Base-by-base conservation (phyloP, 768 basidiomycete species). In the Tremella mesenterica region DNA sequence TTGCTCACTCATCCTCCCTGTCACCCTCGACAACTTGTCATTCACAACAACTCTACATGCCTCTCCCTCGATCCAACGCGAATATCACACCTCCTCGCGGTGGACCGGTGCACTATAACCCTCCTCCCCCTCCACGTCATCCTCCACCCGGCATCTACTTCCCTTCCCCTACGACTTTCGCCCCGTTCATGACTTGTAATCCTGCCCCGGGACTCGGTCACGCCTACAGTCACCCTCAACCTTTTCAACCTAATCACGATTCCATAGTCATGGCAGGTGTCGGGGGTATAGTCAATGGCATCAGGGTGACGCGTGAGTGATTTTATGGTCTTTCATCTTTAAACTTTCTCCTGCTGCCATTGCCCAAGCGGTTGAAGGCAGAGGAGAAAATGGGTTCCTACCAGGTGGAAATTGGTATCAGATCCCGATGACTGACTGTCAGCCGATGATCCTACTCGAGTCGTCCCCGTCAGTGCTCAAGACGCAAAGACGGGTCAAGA, bases 401-500 rank as follows among this genome's bases (percentile, higher is more conserved):
- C 34, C 18, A 36, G 12, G 12, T 36, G 46, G 23, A 27, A 13
- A 3, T 29, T n/a, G 12, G 14, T 14, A 10, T 3, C 20, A 12
- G 48, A 2, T 10, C 30, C 21, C n/a, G 5, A 36, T 13, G 33
- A 50, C 56, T 54, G 48, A 58, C 44, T 5, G 12, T 27, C 21
- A 70, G 68, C 76, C 58, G 95, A 97, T 78, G 93, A 99, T 78
- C 90, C 93, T n/a, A 81, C 85, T 75, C 88, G 88, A 77, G 81
- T 95, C 69, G 85, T 93, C 78, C 90, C 88, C 74, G 95, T 99
- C 67, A 79, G 86, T 72, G 93, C 92, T 54, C 88, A 85, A 58
- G 86, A 92, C 68, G 95, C 95, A 76, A 96, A 92, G 81, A 77
- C 84, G 5, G 90, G 88, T 66, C 85, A 87, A 46, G 84, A 86